Base-by-base conservation (phyloP, 2,329 filamentous ascomycete genomes). In the Talaromyces sp. region DNA sequence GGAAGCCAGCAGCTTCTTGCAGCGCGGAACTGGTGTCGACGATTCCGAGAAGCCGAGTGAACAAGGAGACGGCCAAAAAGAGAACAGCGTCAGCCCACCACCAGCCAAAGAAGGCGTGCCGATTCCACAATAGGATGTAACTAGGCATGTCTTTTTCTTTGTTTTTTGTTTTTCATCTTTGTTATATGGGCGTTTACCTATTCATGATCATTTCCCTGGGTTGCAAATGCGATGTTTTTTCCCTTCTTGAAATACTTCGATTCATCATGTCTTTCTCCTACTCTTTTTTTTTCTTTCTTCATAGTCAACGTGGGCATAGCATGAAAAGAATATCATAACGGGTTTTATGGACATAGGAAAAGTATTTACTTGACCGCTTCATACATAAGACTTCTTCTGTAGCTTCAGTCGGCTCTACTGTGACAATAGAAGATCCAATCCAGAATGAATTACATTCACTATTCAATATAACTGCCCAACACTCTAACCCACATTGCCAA, bases 1-100 rank as follows among this genome's bases (percentile, higher is more conserved):
- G 80, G 93, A 97, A 81, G 88, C 86, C 76, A 96, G 90, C 79
- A 96, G 90, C 79, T 92, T 91, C 74, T 80, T 96, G 72, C 87
- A 96, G 74, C 85, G 90, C 65, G 90, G 92, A 77, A 92, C 90
- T 19, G 39, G 42, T 36, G 51, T 52, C 17, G 82, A 85, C 61
- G 79, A 80, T 42, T 67, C 67, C 42, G 75, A 75, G 32, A 64
- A 65, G n/a, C 33, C 63, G 11, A 63, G 65, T 17, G 60, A 66
- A 28, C 58, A 65, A 28, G 51, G 11, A 63, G 61, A 59, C 11
- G 60, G 78, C 58, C 87, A 90, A 61, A 80, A 86, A 64, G 72
- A 79, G 55, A 78, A 79, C 52, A 77, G 74, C 65, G 72, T 77
- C 54, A 82, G 78, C 64, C 79, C 80, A 42, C 79, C 80, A 32